phyloP scores from a whole-genome alignment of 2,329 filamentous ascomycete genomes.

The Epichloe hybrida region DNA sequence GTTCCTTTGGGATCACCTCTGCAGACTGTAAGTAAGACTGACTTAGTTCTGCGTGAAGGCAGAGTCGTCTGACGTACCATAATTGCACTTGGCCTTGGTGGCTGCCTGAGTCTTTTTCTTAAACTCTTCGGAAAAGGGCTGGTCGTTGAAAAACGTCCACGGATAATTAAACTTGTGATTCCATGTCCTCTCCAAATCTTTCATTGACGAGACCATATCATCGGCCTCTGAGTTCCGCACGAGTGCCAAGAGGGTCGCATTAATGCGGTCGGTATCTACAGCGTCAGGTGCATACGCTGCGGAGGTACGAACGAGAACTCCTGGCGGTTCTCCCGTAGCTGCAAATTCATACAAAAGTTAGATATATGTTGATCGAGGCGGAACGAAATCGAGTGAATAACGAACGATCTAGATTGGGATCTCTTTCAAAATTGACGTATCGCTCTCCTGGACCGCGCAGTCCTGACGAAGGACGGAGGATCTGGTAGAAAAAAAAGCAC shows the following conservation, averaged over 20 bases:
- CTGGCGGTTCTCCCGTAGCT: conserved; percentile 78
- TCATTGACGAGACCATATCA: conserved; percentile 78
- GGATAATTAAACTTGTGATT: conserved; percentile 99
- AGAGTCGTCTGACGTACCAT: conserved; percentile 43
- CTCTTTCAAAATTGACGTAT: conserved; percentile 50
- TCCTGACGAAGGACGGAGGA: conserved; percentile 46
- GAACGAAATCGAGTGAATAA: conserved; percentile 7
- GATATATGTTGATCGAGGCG: conserved; percentile 1
- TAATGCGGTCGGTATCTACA: conserved; percentile 68
- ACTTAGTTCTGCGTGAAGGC: neutral
- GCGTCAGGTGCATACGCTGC: conserved; percentile 68
- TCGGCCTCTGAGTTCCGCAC: conserved; percentile 84
- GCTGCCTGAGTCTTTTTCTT: conserved; percentile 65
- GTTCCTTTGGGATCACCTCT: conserved; percentile 86
- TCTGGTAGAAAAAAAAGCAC: conserved; percentile 66
- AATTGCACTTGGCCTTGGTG: conserved; percentile 79
- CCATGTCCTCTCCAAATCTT: conserved; percentile 86
- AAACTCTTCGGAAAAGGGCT: conserved; percentile 86
- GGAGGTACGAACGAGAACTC: conserved; percentile 57
- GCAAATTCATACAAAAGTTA: conserved; percentile 9
- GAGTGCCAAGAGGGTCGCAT: conserved; percentile 81
- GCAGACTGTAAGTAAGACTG: conserved; percentile 2
- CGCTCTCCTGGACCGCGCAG: conserved; percentile 27
- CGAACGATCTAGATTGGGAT: conserved; percentile 81
- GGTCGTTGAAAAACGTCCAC: conserved; percentile 98